These are phyloP conservation scores for Acacia pycnantha DNA, from an alignment of 331 rosid genomes.

Conservation along the genomic window DNA sequence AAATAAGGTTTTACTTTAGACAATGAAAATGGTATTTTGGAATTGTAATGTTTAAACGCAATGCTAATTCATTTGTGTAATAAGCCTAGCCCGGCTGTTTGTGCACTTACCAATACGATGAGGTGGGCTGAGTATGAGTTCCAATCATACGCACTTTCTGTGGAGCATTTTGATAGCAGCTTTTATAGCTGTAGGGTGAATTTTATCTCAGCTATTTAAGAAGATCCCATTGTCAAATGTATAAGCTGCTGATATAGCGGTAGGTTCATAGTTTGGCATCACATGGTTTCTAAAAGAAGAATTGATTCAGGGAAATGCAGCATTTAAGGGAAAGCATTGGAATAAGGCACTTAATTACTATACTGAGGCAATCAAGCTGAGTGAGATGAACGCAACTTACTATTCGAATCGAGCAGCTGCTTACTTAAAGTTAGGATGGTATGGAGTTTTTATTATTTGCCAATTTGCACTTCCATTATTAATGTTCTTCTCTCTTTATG, in stretches of 20 bases:
- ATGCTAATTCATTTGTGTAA: neutral
- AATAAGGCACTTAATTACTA: conserved; percentile 66
- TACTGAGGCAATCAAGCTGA: conserved; percentile 66
- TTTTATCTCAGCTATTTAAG: conserved; percentile 3
- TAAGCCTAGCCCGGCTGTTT: neutral
- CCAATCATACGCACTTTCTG: neutral
- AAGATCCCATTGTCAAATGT: neutral
- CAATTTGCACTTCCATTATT: neutral
- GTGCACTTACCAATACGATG: neutral
- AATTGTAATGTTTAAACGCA: neutral
- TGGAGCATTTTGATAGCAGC: neutral
- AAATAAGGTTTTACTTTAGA: neutral
- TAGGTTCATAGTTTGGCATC: neutral
- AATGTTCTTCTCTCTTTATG: neutral
- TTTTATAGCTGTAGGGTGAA: neutral
- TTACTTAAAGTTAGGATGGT: conserved; percentile 74
- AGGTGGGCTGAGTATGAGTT: neutral
- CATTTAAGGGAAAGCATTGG: conserved; percentile 67
- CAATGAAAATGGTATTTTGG: neutral
- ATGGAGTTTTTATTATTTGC: conserved; percentile 25
- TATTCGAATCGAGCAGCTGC: conserved; percentile 78
- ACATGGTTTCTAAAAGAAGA: neutral
- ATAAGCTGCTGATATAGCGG: neutral
- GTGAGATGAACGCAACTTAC: conserved; percentile 55
- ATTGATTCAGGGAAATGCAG: conserved; percentile 63